A percentile compares a stretch with the other conserved stretches of the same genome.
phyloP scores from a whole-genome alignment of 208 protist species.

The Acanthamoeba triangularis region DNA sequence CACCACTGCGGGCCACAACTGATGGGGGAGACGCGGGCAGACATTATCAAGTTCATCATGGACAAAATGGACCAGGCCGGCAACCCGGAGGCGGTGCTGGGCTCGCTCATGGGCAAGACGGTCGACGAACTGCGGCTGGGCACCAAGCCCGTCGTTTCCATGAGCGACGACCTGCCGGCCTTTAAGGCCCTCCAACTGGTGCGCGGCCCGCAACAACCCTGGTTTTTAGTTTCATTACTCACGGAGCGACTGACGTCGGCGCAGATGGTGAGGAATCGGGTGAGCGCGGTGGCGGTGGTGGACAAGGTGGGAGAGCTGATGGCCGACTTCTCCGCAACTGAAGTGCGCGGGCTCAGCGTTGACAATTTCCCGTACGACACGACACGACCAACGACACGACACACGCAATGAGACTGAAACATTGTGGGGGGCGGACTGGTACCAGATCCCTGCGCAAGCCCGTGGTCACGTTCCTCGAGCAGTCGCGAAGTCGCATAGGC shows the following conservation, averaged over 20 bases:
- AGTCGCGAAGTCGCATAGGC: not conserved
- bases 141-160: constrained; percentile 60
- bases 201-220: not conserved
- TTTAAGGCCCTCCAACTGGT: constrained; percentile 41
- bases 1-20: not conserved
- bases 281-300: constrained; percentile 45
- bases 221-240: not conserved
- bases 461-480: not conserved
- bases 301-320: constrained; percentile 40
- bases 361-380: constrained; percentile 10
- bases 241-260: not conserved
- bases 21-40: not conserved
- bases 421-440: not conserved
- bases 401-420: not conserved
- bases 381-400: not conserved
- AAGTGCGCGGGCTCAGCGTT: not conserved
- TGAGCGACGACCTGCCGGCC: constrained; percentile 8
- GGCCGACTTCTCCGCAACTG: constrained; percentile 45
- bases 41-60: not conserved
- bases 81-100: not conserved
- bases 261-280: not conserved
- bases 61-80: not conserved
- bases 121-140: constrained; percentile 32
- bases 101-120: constrained; percentile 14
- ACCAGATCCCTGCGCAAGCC: not conserved